These are phyloP conservation scores for Capsicum chinense DNA, from an alignment of 257 asterid species.

Conservation along the genomic window DNA sequence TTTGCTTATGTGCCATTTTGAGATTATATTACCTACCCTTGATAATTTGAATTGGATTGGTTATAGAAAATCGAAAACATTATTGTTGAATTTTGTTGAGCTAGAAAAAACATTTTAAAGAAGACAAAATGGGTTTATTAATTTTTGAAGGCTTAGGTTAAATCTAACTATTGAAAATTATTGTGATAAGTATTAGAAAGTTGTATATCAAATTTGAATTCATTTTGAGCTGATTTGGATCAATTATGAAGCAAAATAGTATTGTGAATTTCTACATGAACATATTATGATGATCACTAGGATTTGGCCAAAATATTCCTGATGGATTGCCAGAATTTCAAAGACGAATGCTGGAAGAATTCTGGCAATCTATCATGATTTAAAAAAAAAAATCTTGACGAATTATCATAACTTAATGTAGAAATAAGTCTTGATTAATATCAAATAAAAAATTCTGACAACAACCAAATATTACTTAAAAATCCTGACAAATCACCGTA, in stretches of 20 bases:
- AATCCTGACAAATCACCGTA: neutral
- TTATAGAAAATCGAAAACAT: neutral
- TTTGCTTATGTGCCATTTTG: neutral
- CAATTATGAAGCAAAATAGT: neutral
- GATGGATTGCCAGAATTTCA: neutral
- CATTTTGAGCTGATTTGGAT: neutral
- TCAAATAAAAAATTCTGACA: neutral
- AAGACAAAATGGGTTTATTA: neutral
- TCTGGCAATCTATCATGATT: neutral
- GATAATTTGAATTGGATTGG: neutral
- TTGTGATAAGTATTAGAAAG: neutral
- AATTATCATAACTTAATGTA: neutral
- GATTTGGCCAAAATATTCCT: neutral
- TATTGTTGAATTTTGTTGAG: neutral
- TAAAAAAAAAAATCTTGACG: neutral
- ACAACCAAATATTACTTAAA: neutral
- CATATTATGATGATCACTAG: neutral
- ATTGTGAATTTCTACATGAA: neutral
- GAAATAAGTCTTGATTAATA: neutral
- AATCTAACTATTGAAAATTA: neutral
- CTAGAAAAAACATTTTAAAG: neutral
- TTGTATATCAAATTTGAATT: too few species aligned
- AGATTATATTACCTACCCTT: neutral
- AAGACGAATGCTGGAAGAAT: too few species aligned
- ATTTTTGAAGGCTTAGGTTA: neutral